Percentiles rank a stretch among this genome's conserved stretches.
These are phyloP conservation scores for Violaceomyces palustris DNA, from an alignment of 1,284 basidiomycete species.

Conservation along the genomic window DNA sequence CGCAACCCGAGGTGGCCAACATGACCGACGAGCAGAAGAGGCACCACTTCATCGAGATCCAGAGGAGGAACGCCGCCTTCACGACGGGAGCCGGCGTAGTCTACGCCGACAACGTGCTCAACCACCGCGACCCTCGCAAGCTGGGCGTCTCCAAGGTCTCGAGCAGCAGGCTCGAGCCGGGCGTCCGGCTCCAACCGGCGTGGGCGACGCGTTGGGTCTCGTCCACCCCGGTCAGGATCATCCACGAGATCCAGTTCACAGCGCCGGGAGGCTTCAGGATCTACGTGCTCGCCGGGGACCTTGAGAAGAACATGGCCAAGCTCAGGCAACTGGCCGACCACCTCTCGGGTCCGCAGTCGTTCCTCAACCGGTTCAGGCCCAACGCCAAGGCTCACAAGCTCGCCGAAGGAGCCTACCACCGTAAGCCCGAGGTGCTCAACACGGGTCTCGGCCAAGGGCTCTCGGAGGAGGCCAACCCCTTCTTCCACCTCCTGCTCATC, in stretches of 20 bases:
- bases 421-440: slow-evolving; percentile 23
- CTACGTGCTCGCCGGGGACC: slow-evolving; percentile 64
- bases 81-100: slow-evolving; percentile 45
- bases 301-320: slow-evolving; percentile 38
- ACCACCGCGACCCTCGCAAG: slow-evolving; percentile 28
- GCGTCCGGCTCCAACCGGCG: slow-evolving; percentile 32
- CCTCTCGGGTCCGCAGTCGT: slow-evolving; percentile 28
- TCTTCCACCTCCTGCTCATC: slow-evolving; percentile 49
- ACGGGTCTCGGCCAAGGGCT: slow-evolving; percentile 41
- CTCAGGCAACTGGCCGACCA: slow-evolving; percentile 26
- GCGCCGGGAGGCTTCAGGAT: slow-evolving; percentile 64
- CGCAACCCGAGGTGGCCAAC: slow-evolving; percentile 36
- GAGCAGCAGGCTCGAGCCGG: slow-evolving; percentile 36
- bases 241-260: slow-evolving; percentile 66
- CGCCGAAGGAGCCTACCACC: slow-evolving; percentile 23
- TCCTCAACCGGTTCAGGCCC: slow-evolving; percentile 39
- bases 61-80: slow-evolving; percentile 44
- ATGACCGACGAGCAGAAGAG: slow-evolving; percentile 34
- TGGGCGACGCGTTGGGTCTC: slow-evolving; percentile 66
- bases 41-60: slow-evolving; percentile 45
- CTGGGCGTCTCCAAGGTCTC: slow-evolving; percentile 25
- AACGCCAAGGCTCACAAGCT: slow-evolving; percentile 20
- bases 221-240: slow-evolving; percentile 63
- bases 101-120: slow-evolving; percentile 44
- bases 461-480: slow-evolving; percentile 45